Percentiles rank a stretch among this genome's conserved stretches.
These are phyloP conservation scores for Yarrowia deformans DNA, from an alignment of 805 yeast genomes.

Conservation along the genomic window DNA sequence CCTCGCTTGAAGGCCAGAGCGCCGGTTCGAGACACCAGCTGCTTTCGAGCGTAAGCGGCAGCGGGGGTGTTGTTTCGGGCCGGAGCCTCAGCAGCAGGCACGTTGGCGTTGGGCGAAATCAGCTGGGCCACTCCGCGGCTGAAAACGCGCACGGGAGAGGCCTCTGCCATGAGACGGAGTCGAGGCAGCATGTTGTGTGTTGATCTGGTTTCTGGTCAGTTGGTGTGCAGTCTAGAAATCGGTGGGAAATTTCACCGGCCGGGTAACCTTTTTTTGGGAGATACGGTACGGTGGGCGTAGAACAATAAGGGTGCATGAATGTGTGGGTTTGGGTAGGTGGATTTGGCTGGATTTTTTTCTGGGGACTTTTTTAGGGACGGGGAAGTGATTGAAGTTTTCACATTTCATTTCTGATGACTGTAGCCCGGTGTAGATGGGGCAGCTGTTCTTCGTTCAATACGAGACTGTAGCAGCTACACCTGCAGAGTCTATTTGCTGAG, in stretches of 20 bases:
- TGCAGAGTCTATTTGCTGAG: too few species aligned
- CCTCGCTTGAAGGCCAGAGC: conserved; percentile 84
- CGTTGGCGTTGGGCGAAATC: conserved; percentile 48
- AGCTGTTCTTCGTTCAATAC: too few species aligned
- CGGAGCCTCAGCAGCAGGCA: conserved; percentile 55
- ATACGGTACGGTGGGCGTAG: too few species aligned
- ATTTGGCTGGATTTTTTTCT: too few species aligned
- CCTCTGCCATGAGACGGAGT: conserved; percentile 28
- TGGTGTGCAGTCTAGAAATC: background rate
- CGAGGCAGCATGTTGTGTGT: conserved; percentile 26
- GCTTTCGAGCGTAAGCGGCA: conserved; percentile 72
- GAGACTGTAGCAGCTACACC: too few species aligned
- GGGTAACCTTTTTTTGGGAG: too few species aligned
- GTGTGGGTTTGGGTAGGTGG: background rate
- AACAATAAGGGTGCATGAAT: too few species aligned
- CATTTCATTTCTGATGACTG: too few species aligned
- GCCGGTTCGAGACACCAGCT: conserved; percentile 81
- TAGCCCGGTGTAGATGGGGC: too few species aligned
- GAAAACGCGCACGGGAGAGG: conserved; percentile 25
- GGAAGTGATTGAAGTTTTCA: background rate
- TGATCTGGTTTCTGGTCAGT: background rate
- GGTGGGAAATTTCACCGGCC: conserved; percentile 1
- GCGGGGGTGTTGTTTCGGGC: conserved; percentile 70
- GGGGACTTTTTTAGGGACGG: background rate
- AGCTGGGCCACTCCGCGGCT: conserved; percentile 47